Percentiles rank a stretch among this genome's conserved stretches.
Evolutionary conservation across 2,329 filamentous ascomycete species (phyloP).

Genomic region (Colletotrichum sp.): DNA sequence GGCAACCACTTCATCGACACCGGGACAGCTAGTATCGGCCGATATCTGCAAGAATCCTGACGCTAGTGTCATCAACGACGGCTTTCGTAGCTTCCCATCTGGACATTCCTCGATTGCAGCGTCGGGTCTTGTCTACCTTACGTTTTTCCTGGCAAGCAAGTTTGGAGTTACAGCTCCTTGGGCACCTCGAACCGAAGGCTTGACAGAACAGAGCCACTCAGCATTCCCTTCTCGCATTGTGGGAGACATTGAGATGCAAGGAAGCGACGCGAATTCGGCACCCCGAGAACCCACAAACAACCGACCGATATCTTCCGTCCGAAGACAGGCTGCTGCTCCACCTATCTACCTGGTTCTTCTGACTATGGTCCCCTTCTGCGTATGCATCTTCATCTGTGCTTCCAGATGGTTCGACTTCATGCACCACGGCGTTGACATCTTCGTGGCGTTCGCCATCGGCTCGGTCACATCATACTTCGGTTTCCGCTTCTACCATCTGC

Average conservation of each 20-base stretch:
- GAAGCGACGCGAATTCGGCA: neutral
- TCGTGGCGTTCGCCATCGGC: conserved; percentile 75
- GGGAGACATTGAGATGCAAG: conserved; percentile 21
- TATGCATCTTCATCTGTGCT: conserved; percentile 73
- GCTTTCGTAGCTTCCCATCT: conserved; percentile 69
- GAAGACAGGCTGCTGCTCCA: conserved; percentile 72
- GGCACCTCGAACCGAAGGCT: conserved; percentile 56
- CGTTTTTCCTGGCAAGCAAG: conserved; percentile 77
- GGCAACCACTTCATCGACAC: conserved; percentile 45
- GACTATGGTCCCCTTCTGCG: conserved; percentile 68
- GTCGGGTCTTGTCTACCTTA: conserved; percentile 75
- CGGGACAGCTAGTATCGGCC: conserved; percentile 67
- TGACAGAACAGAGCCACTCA: conserved; percentile 30
- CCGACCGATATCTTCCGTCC: conserved; percentile 41
- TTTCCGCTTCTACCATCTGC: conserved; percentile 78
- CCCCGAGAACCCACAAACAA: conserved; percentile 31
- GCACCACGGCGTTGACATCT: conserved; percentile 81
- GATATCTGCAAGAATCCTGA: conserved; percentile 72
- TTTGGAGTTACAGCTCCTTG: conserved; percentile 54
- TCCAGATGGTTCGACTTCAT: conserved; percentile 80
- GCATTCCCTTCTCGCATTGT: conserved; percentile 35
- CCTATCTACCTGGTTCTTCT: conserved; percentile 73
- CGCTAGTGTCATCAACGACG: conserved; percentile 62
- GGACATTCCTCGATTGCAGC: conserved; percentile 61
- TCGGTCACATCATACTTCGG: conserved; percentile 68